A percentile compares a stretch with the other conserved stretches of the same genome.
phyloP scores from a whole-genome alignment of 306 rosid species.

The Ammopiptanthus mongolicus region DNA sequence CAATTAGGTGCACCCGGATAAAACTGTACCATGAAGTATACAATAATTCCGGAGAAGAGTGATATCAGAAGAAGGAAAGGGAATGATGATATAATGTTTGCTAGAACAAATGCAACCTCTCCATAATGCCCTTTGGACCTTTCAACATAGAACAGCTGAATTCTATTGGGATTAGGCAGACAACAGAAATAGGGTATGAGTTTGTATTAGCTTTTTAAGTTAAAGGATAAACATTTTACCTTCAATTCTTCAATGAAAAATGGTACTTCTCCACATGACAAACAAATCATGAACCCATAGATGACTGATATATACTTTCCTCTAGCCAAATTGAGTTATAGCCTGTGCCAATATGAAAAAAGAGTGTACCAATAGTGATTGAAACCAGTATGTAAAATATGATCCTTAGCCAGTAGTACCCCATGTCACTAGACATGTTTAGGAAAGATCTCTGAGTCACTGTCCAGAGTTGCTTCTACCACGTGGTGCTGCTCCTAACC shows the following conservation, averaged over 20 bases:
- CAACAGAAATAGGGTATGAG: neutral
- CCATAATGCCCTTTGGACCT: conserved; percentile 65
- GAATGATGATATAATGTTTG: conserved; percentile 61
- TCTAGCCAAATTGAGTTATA: conserved; percentile 55
- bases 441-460: conserved; percentile 47
- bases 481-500: conserved; percentile 36
- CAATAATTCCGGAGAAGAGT: conserved; percentile 41
- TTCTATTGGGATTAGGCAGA: neutral
- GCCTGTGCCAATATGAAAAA: conserved; percentile 45
- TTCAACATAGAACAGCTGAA: conserved; percentile 53
- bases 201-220: neutral
- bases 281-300: conserved; percentile 66
- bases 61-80: conserved; percentile 50
- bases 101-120: conserved; percentile 49
- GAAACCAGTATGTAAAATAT: conserved; percentile 50
- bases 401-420: conserved; percentile 71
- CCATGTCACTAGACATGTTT: conserved; percentile 66
- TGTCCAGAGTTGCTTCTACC: conserved; percentile 54
- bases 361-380: conserved; percentile 52
- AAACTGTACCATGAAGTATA: conserved; percentile 52
- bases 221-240: conserved; percentile 21
- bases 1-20: conserved; percentile 36
- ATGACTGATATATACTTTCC: conserved; percentile 56
- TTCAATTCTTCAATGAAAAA: conserved; percentile 62
- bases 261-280: conserved; percentile 69